These are phyloP conservation scores for Fusarium anthophilum DNA, from an alignment of 2,329 filamentous ascomycete species.

Conservation along the genomic window DNA sequence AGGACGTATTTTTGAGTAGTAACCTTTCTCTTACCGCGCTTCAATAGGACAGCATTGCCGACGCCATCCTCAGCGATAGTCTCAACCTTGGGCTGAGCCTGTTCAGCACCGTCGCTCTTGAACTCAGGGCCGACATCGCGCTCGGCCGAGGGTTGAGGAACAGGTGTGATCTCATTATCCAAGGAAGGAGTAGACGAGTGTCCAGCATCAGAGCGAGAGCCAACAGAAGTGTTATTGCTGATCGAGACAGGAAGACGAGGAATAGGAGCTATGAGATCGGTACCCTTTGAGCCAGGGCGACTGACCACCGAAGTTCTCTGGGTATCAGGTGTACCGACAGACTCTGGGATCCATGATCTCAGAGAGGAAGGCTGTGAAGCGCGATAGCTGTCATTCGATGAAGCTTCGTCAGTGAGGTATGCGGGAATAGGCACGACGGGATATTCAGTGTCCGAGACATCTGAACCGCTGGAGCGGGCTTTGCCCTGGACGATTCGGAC, in stretches of 20 bases:
- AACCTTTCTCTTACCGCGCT: background rate
- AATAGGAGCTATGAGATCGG: background rate
- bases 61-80: background rate
- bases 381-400: background rate
- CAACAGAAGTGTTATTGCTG: background rate
- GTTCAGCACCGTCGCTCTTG: background rate
- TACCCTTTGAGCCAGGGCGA: background rate
- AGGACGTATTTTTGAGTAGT: background rate
- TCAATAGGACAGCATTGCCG: background rate
- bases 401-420: background rate
- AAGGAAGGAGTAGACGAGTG: background rate
- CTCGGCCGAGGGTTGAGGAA: background rate
- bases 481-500: background rate
- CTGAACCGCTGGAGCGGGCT: background rate
- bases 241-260: background rate
- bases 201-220: background rate
- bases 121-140: accelerated
- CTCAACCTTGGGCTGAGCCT: background rate
- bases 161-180: background rate
- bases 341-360: background rate
- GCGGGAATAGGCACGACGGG: background rate
- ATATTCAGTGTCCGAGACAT: background rate
- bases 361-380: background rate
- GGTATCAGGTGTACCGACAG: background rate
- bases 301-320: background rate